phyloP scores from a whole-genome alignment of 768 basidiomycete genomes.

The Tricholoma flavovirens region DNA sequence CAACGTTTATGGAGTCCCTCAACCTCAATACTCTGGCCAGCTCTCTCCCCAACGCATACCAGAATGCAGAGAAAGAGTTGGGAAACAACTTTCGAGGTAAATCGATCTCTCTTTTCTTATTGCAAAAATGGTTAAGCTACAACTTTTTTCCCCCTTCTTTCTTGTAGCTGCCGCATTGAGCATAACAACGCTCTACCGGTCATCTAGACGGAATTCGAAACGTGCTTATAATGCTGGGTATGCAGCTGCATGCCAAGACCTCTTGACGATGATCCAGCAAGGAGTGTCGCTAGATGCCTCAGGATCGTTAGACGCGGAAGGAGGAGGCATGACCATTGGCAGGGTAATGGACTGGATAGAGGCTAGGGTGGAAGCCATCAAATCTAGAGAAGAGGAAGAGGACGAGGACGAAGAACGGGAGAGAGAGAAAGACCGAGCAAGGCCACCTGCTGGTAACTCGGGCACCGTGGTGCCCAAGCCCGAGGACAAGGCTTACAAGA shows the following conservation, averaged over 20 bases:
- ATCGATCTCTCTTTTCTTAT: slow-evolving; percentile 7
- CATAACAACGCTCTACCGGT: slow-evolving; percentile 80
- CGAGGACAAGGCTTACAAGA: slow-evolving; percentile 11
- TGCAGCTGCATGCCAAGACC: slow-evolving; percentile 71
- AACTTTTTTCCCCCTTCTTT: slow-evolving; percentile 9
- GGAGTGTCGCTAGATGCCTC: slow-evolving; percentile 57
- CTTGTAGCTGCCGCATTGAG: slow-evolving; percentile 70
- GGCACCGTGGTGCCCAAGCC: slow-evolving; percentile 15
- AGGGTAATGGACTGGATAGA: slow-evolving; percentile 84
- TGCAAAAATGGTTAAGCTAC: slow-evolving; percentile 14
- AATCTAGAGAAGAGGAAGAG: slow-evolving; percentile 71
- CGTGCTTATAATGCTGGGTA: slow-evolving; percentile 80
- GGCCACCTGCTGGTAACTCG: slow-evolving; percentile 19
- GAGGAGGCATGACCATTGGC: slow-evolving; percentile 67
- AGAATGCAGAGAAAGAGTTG: slow-evolving; percentile 77
- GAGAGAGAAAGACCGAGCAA: slow-evolving; percentile 41
- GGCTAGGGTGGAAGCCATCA: slow-evolving; percentile 72
- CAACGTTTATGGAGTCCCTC: slow-evolving; percentile 69
- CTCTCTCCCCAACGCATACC: slow-evolving; percentile 66
- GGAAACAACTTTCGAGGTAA: slow-evolving; percentile 78
- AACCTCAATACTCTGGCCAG: slow-evolving; percentile 74
- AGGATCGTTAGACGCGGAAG: slow-evolving; percentile 40
- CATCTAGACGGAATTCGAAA: slow-evolving; percentile 71
- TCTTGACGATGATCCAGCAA: slow-evolving; percentile 78
- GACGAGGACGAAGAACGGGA: slow-evolving; percentile 76